phyloP scores from a whole-genome alignment of 1,284 basidiomycete genomes.

The Kalmanozyma brasiliensis region DNA sequence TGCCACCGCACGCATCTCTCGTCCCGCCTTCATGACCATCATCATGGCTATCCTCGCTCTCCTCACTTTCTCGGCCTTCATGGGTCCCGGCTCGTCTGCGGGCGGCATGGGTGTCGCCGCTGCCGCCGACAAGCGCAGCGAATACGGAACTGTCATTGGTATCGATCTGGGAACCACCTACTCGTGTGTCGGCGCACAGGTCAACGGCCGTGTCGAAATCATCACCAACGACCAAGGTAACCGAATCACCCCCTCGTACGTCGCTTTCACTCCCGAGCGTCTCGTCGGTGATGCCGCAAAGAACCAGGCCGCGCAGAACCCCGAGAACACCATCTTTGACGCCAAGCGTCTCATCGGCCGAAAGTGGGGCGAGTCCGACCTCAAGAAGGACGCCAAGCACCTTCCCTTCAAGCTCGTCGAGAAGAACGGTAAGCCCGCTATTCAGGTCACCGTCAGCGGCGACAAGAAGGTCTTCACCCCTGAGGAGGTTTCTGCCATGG shows the following conservation, averaged over 20 bases:
- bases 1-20: constrained; percentile 40
- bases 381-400: constrained; percentile 69
- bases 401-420: constrained; percentile 70
- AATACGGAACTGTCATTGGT: constrained; percentile 89
- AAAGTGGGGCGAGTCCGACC: constrained; percentile 71
- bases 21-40: constrained; percentile 52
- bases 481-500: constrained; percentile 93
- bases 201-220: constrained; percentile 71
- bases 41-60: constrained; percentile 58
- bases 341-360: constrained; percentile 91
- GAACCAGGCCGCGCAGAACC: constrained; percentile 78
- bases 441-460: constrained; percentile 64
- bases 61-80: constrained; percentile 55
- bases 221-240: constrained; percentile 71
- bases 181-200: constrained; percentile 78
- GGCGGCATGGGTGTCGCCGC: constrained; percentile 60
- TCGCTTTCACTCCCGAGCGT: constrained; percentile 75
- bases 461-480: constrained; percentile 70
- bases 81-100: constrained; percentile 40
- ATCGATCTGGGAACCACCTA: constrained; percentile 75
- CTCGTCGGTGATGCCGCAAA: constrained; percentile 76
- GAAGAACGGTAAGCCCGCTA: constrained; percentile 67
- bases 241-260: constrained; percentile 68
- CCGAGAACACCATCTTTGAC: constrained; percentile 90
- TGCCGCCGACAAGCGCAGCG: constrained; percentile 61